Percentiles rank a stretch among this genome's conserved stretches.
These are phyloP conservation scores for Emergomyces pasteurianus DNA, from an alignment of 2,329 filamentous ascomycete genomes.

Conservation along the genomic window DNA sequence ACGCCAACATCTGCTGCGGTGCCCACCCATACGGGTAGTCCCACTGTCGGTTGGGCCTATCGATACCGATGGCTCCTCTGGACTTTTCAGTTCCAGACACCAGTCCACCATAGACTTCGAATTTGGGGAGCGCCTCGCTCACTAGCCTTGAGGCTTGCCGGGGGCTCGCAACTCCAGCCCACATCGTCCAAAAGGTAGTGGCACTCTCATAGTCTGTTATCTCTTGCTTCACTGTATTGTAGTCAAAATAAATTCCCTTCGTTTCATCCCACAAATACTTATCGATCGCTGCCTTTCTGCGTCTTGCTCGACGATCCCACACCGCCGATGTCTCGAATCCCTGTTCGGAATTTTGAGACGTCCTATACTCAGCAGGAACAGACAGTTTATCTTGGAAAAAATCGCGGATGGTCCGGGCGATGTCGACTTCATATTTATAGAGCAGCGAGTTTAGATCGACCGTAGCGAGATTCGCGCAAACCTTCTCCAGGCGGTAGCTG, in stretches of 20 bases:
- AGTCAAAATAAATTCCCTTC: slow-evolving; percentile 96
- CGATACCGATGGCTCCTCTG: slow-evolving; percentile 63
- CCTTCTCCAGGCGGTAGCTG: slow-evolving; percentile 77
- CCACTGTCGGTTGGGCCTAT: slow-evolving; percentile 92
- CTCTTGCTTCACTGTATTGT: slow-evolving; percentile 71
- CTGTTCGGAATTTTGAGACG: slow-evolving; percentile 50
- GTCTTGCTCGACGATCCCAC: slow-evolving; percentile 83
- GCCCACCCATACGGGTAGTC: slow-evolving; percentile 98
- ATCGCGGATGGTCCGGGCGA: slow-evolving; percentile 71
- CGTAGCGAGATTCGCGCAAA: slow-evolving; percentile 80
- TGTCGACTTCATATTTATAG: slow-evolving; percentile 96
- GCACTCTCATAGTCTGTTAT: slow-evolving; percentile 78
- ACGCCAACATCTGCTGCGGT: slow-evolving; percentile 95
- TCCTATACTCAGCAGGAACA: slow-evolving; percentile 75
- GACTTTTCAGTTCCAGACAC: slow-evolving; percentile 84
- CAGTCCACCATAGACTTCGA: slow-evolving; percentile 79
- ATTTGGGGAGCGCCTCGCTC: slow-evolving; percentile 65
- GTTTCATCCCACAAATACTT: slow-evolving; percentile 89
- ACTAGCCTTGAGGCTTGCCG: slow-evolving; percentile 79
- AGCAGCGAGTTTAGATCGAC: slow-evolving; percentile 89
- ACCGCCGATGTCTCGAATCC: slow-evolving; percentile 68
- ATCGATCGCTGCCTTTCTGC: slow-evolving; percentile 74
- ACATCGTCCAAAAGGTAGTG: slow-evolving; percentile 95
- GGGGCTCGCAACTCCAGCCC: slow-evolving; percentile 79
- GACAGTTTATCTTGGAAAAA: slow-evolving; percentile 71